Base-by-base conservation (phyloP, 805 yeast genomes). In the Spathaspora gorwiae region DNA sequence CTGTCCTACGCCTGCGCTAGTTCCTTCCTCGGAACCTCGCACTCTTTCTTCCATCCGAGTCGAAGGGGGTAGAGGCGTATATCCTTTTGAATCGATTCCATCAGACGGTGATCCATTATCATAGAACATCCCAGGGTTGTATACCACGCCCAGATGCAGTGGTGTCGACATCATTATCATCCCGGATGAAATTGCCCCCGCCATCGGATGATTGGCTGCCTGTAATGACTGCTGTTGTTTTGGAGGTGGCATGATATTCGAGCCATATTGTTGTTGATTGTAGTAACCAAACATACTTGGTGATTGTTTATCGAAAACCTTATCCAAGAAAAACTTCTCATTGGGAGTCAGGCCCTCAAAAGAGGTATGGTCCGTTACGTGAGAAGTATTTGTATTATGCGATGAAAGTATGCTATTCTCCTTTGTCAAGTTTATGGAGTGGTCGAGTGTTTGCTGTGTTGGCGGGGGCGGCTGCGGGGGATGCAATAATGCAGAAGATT, bases 151-250 rank as follows among this genome's bases (percentile, higher is more conserved):
- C 42, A 41, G 68, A 48, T 67, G 73, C 45, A 67, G 72, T 4
- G 76, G 76, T 6, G 76, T 70, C 42, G 74, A 68, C 72, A 70
- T 66, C 61, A 65, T 57, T 69, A 66, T 66, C 66, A 62, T 35
- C 26, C 37, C 37, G 12, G 32, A 29, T 11, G 32, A 29, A 11
- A 9, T 29, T 29, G 32, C 12, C 32, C 32, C 32, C 32, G 5
- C 32, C 41, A 39, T 29, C 41, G 44, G 49, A 11, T 13, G 13
- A 15, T 32, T 39, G n/a, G 26, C 11, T 9, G 5, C 13, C 37
- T 48, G 54, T 13, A 50, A 56, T 12, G 32, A 52, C 33, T 35
- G 43, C n/a, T 31, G 45, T 29, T 32, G 47, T 7, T 48, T 47
- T 34, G 42, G 42, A 13, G 71, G 72, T 5, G 71, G 71, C 2